Base-by-base conservation (phyloP, 768 basidiomycete genomes). In the Psilocybe subaeruginosa region DNA sequence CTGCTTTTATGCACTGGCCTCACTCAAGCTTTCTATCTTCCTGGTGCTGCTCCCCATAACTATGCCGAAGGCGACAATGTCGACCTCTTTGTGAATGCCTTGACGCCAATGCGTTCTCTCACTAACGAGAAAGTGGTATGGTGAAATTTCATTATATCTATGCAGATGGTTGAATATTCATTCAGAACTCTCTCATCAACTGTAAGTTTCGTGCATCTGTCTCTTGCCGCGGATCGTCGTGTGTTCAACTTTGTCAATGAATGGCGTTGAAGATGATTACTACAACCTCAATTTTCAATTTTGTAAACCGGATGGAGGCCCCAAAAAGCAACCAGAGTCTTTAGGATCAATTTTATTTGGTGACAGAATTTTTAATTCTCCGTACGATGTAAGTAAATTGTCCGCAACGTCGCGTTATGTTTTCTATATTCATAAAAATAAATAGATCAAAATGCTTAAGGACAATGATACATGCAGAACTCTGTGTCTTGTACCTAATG, bases 271-370 rank as follows among this genome's bases (percentile, higher is more conserved):
- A 92, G 93, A 97, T 73, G 97, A 99, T 73, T 98, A 97, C 76
- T 99, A 98, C 74, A 85, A 95, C 69, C 85, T 89, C 2, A 80
- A 81, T 56, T 91, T 98, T 64, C 87, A 87, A 63, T 97, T 98
- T 74, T 99, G 97, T 70, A 70, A 85, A 60, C 97, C 97, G 27
- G 76, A 81, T 45, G 89, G 78, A 17, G 95, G 93, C 8, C 82
- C 87, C 19, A 74, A 85, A 70, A 85, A 85, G 66, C 88, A 89
- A 70, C 90, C 93, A 3, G 95, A 96, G 73, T 90, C 88, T 1
- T 78, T 98, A 29, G 97, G 97, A 5, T 93, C 93, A 16, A 95
- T 98, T 68, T 78, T 99, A n/a, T 97, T 97, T 66, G 97, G 97
- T 14, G 97, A 98, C 79, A 83, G 97, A 64, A 94, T 99, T 67